Evolutionary conservation across 148 eudicot genomes (phyloP), one percentile per base, ranked within the genome.

Genomic region (Cornus kousa): DNA sequence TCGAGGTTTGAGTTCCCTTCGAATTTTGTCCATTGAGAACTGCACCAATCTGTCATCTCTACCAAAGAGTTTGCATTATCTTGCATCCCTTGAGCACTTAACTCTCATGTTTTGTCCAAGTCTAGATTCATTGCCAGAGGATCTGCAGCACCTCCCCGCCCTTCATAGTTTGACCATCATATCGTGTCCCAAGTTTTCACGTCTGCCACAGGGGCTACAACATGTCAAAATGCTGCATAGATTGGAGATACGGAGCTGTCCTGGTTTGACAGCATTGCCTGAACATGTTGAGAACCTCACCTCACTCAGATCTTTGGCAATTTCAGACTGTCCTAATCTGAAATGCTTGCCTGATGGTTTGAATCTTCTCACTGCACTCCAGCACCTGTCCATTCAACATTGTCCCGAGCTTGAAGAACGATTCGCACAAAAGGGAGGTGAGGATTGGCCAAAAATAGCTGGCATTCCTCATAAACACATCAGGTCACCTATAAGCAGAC

Each of bases 381-480:
- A 48, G 12, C 53, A 48, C 53, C 39, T 78, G 57, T 59, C 76
- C 2, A 72, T 78, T 60, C 43, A 72, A 65, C 76, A 78, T 20
- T 78, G 81, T 66, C 76, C 81, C 10, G 32, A 71, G 72, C 70
- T 78, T 20, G 70, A 78, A 65, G 43, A 37, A 8, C 71, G 60
- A 7, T 78, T 71, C 17, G 32, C 62, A 55, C 10, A 22, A 6
- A 57, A 71, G 5, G 39, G 62, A 71, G 81, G 81, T 13, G 71
- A 31, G 31, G 76, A 64, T 62, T 78, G 81, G 81, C 32, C 57
- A 60, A 64, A 71, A 31, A 62, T 78, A n/a, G 69, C 81, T 31
- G 76, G 62, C 19, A 14, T 78, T 13, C 69, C 69, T 40, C 35
- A 59, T 43, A 78, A 23, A 62, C 43, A 43, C 69, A 28, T 78